phyloP scores from a whole-genome alignment of 306 rosid species.

The Herpetospermum pedunculosum region DNA sequence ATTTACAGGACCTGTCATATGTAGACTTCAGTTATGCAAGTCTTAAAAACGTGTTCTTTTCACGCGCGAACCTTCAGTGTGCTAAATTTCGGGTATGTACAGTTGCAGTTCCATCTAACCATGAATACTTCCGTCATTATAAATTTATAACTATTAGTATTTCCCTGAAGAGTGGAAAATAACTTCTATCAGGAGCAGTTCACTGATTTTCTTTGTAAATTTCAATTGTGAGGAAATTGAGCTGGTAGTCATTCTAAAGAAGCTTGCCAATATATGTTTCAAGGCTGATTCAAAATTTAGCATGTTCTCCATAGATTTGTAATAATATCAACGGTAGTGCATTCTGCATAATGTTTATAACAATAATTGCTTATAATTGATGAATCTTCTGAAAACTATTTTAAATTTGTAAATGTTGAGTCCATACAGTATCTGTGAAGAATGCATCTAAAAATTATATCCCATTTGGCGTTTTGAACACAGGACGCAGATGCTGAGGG shows the following conservation, averaged over 20 bases:
- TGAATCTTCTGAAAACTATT: background rate
- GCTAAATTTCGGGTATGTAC: constrained; percentile 85
- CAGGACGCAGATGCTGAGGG: constrained; percentile 93
- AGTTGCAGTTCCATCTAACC: background rate
- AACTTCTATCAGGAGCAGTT: background rate
- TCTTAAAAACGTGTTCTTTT: constrained; percentile 74
- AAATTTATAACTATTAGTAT: background rate
- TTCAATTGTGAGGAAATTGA: background rate
- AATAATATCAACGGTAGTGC: background rate
- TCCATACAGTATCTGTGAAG: background rate
- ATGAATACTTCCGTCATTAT: background rate
- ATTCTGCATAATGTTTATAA: background rate
- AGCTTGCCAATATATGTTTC: background rate
- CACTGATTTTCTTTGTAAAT: background rate
- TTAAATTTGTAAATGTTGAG: background rate
- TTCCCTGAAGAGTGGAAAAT: background rate
- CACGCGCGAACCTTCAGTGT: constrained; percentile 77
- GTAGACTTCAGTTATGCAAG: constrained; percentile 97
- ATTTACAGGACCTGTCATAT: constrained; percentile 64
- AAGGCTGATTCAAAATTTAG: background rate
- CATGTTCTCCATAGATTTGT: background rate
- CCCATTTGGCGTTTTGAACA: constrained; percentile 6
- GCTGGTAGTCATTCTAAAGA: background rate
- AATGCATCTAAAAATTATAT: background rate
- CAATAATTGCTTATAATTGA: background rate